Conservation (phyloP, 495 filamentous ascomycete genomes). For the Penicillium canariense region DNA sequence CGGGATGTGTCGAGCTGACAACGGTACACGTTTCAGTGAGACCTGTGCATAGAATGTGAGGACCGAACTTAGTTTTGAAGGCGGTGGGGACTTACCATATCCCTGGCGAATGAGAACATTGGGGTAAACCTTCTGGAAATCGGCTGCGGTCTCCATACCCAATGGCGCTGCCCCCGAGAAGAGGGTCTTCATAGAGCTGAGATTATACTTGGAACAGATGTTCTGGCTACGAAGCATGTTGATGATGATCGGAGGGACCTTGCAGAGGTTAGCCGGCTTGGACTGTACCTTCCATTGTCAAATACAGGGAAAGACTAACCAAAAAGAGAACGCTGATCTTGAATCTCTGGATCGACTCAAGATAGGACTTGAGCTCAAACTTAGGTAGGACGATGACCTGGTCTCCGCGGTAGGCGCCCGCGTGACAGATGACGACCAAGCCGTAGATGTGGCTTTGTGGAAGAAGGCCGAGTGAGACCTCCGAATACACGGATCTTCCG, state of each 20-base stretch:
- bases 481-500: conserved; percentile 42
- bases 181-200: conserved; percentile 63
- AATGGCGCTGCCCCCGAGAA: conserved; percentile 85
- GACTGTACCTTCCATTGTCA: not conserved
- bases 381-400: conserved; percentile 77
- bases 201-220: conserved; percentile 65
- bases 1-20: conserved; percentile 59
- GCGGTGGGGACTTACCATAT: conserved; percentile 57
- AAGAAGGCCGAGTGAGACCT: conserved; percentile 69
- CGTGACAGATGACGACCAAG: conserved; percentile 73
- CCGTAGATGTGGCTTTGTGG: conserved; percentile 88
- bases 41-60: conserved; percentile 41
- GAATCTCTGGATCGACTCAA: conserved; percentile 68
- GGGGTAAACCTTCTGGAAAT: conserved; percentile 64
- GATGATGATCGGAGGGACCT: conserved; percentile 88
- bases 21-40: conserved; percentile 82
- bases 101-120: conserved; percentile 69
- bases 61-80: not conserved
- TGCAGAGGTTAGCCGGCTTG: not conserved
- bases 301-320: conserved; percentile 38
- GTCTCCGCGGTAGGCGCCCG: conserved; percentile 70
- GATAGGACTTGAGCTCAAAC: conserved; percentile 67
- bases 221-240: conserved; percentile 67
- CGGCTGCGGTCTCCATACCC: conserved; percentile 72
- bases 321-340: conserved; percentile 69